Base-by-base conservation (phyloP, 192 early-diverging fungal genomes). In the Coemansia sp. region DNA sequence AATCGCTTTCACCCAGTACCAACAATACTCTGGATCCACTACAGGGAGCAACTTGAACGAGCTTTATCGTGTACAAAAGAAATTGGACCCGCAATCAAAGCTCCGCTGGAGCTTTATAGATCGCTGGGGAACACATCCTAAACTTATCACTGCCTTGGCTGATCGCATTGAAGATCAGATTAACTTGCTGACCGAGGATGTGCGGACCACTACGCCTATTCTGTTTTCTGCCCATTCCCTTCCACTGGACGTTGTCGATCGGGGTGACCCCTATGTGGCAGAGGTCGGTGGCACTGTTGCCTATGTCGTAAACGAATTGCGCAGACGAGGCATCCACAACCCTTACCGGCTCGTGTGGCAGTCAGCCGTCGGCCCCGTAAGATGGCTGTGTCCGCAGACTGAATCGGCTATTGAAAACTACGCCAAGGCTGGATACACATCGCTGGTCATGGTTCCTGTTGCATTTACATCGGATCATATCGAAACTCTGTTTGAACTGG, bases 391-490 rank as follows among this genome's bases (percentile, higher is more conserved):
- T 6, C 95, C 95, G 1, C 85, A 92, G 60, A 95, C 95, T 1
- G 82, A 86, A 15, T 73, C 78, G 8, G 91, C 85, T 0, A 83
- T 98, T 52, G 68, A 85, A 43, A 85, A 84, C 9, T 82, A 89
- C 60, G 93, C 81, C 14, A 78, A 85, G 40, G 69, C 77, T 23
- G 92, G 93, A 0, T 68, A 87, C 54, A 91, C 85, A 32, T 84
- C 95, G 59, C 54, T 94, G 20, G 71, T 96, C 14, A 60, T 94
- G 26, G 86, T 98, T 3, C 95, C 95, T 1, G 87, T 98, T 60
- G 93, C 95, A 1, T 98, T 98, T 44, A 94, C 93, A 2, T 89
- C 87, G 22, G 95, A 98, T 59, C 95, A 98, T 61, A 89, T 98
- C 37, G 95, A 98, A 63, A 98, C 95, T 3, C 64, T 98, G 46